These are phyloP conservation scores for Mycena rosella DNA, from an alignment of 768 basidiomycete species.

Conservation along the genomic window DNA sequence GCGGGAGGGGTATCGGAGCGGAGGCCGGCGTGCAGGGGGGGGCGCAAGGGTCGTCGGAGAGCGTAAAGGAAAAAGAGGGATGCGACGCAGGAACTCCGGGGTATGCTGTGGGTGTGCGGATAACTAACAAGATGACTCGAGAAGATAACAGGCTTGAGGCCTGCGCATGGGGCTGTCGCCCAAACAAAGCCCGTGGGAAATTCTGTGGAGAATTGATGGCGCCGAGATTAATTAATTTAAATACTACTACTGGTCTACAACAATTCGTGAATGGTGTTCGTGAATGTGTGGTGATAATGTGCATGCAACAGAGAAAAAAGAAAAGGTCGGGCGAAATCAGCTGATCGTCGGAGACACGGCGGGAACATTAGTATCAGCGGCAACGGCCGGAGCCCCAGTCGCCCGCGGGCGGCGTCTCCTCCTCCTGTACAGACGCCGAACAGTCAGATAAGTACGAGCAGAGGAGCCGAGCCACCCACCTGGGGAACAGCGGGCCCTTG, in stretches of 20 bases:
- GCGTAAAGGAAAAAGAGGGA: neutral
- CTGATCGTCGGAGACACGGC: neutral
- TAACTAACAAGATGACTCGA: slow-evolving; percentile 13
- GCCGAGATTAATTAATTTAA: neutral
- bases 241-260: neutral
- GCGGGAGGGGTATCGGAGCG: slow-evolving; percentile 12
- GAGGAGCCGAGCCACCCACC: slow-evolving; percentile 59
- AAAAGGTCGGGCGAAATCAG: neutral
- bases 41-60: neutral
- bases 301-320: neutral
- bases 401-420: slow-evolving; percentile 30
- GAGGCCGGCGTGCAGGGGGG: slow-evolving; percentile 17
- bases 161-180: slow-evolving; percentile 15
- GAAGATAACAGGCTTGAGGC: neutral
- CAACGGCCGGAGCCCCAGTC: neutral
- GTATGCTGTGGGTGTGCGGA: slow-evolving; percentile 24
- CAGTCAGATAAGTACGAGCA: slow-evolving; percentile 5
- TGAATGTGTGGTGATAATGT: neutral
- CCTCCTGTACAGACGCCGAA: slow-evolving; percentile 17
- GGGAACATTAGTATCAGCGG: neutral
- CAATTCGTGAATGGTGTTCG: neutral
- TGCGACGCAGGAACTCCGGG: slow-evolving; percentile 26
- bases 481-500: slow-evolving; percentile 86
- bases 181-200: neutral
- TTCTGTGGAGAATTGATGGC: too few relatives aligned